A percentile compares a stretch with the other conserved stretches of the same genome.
phyloP scores from a whole-genome alignment of 1,284 basidiomycete genomes.

The Wolfiporia cocos region DNA sequence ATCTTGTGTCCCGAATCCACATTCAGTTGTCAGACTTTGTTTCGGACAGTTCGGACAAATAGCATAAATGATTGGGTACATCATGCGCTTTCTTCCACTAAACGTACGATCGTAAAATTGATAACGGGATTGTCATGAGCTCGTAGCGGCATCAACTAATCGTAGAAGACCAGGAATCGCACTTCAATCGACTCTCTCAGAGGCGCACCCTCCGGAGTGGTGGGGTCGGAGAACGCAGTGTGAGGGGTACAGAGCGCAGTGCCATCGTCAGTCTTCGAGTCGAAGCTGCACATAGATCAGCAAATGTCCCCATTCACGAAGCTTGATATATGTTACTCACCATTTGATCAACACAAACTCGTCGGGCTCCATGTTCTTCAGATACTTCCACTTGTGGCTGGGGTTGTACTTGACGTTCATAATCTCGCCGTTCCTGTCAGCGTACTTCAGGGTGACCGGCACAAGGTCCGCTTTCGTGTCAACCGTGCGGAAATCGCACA shows the following conservation, averaged over 20 bases:
- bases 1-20: too few relatives aligned
- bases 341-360: slow-evolving; percentile 66
- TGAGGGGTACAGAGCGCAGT: slow-evolving; percentile 51
- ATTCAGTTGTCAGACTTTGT: too few relatives aligned
- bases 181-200: slow-evolving; percentile 52
- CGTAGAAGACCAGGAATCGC: slow-evolving; percentile 53
- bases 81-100: too few relatives aligned
- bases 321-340: slow-evolving; percentile 29
- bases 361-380: slow-evolving; percentile 54
- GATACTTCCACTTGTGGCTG: slow-evolving; percentile 59
- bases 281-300: slow-evolving; percentile 30
- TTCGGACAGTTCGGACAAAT: too few relatives aligned
- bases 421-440: slow-evolving; percentile 53
- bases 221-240: slow-evolving; percentile 47
- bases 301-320: neutral
- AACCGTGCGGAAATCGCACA: slow-evolving; percentile 59
- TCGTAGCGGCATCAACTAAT: too few relatives aligned
- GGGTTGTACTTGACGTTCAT: slow-evolving; percentile 46
- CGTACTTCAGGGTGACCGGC: slow-evolving; percentile 44
- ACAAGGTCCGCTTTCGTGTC: slow-evolving; percentile 40
- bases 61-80: too few relatives aligned
- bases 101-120: too few relatives aligned
- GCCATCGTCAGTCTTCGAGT: slow-evolving; percentile 43
- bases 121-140: too few relatives aligned
- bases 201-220: slow-evolving; percentile 41